Conservation (phyloP, 2,329 filamentous ascomycete species). For the Onygena corvina region DNA sequence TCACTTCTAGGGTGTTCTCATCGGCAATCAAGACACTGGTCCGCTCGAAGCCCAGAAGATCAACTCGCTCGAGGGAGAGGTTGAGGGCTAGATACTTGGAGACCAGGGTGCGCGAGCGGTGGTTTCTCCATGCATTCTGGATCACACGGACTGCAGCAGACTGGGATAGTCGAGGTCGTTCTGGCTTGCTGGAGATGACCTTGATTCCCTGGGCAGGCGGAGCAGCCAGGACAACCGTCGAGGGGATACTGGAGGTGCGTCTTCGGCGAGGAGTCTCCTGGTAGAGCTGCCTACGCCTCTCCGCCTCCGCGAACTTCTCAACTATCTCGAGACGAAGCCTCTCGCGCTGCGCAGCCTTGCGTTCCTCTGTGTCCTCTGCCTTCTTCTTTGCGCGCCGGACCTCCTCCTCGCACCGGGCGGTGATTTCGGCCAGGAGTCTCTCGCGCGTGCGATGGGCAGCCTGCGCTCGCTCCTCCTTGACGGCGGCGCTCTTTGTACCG, state of each 20-base stretch:
- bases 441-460: conserved; percentile 53
- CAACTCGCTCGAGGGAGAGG: conserved; percentile 42
- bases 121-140: conserved; percentile 46
- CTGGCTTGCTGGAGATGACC: conserved; percentile 24
- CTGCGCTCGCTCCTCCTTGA: conserved; percentile 50
- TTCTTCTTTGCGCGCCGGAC: conserved; percentile 54
- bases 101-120: conserved; percentile 39
- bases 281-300: conserved; percentile 42
- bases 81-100: conserved; percentile 41
- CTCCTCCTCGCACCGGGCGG: conserved; percentile 54
- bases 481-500: conserved; percentile 40
- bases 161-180: conserved; percentile 34
- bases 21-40: conserved; percentile 46
- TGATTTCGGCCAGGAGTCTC: conserved; percentile 51
- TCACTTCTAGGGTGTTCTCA: conserved; percentile 41
- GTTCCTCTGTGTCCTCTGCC: conserved; percentile 53
- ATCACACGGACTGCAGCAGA: conserved; percentile 46
- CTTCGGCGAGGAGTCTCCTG: conserved; percentile 39
- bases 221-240: conserved; percentile 34
- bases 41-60: conserved; percentile 46
- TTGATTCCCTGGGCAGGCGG: conserved; percentile 23
- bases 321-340: conserved; percentile 50
- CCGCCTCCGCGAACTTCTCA: conserved; percentile 52
- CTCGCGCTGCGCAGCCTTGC: conserved; percentile 50
- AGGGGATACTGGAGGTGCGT: conserved; percentile 41